Evolutionary conservation across 1,139 yeast species (phyloP).

Genomic region (Taiozyma onychis): DNA sequence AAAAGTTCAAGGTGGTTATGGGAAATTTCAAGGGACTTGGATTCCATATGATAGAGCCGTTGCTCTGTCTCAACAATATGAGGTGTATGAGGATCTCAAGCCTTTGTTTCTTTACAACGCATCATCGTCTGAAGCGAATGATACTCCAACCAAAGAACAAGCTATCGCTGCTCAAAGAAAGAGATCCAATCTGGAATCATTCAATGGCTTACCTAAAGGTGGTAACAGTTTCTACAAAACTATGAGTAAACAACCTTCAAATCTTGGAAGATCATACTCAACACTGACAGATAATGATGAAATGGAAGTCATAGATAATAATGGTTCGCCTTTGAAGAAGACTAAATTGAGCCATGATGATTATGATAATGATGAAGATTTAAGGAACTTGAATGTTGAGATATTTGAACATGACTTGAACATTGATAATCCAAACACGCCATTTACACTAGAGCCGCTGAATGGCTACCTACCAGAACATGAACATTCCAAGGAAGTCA

Average conservation of each 20-base stretch:
- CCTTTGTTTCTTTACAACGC: conserved; percentile 61
- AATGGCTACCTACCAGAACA: conserved; percentile 31
- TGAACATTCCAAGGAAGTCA: conserved; percentile 49
- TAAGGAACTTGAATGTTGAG: conserved; percentile 11
- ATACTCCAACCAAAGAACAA: conserved; percentile 56
- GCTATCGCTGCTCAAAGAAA: conserved; percentile 34
- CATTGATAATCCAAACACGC: conserved; percentile 39
- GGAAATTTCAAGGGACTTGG: conserved; percentile 95
- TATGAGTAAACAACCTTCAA: conserved; percentile 19
- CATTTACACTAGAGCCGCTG: conserved; percentile 52
- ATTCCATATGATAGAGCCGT: conserved; percentile 67
- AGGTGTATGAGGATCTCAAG: conserved; percentile 53
- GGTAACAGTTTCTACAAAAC: conserved; percentile 12
- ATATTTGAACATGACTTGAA: conserved; percentile 30
- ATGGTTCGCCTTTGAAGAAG: conserved; percentile 35
- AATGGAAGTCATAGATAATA: conserved; percentile 20
- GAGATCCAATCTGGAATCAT: conserved; percentile 13
- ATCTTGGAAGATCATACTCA: conserved; percentile 26
- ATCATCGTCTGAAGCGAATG: conserved; percentile 44
- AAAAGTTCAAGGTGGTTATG: conserved; percentile 94
- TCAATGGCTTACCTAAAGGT: conserved; percentile 1
- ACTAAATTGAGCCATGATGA: conserved; percentile 17
- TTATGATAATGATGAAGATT: neutral
- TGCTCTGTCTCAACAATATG: conserved; percentile 55
- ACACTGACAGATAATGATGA: conserved; percentile 33